Evolutionary conservation across 176 grass and related monocot species (phyloP).

Genomic region (Oryza glaberrima): DNA sequence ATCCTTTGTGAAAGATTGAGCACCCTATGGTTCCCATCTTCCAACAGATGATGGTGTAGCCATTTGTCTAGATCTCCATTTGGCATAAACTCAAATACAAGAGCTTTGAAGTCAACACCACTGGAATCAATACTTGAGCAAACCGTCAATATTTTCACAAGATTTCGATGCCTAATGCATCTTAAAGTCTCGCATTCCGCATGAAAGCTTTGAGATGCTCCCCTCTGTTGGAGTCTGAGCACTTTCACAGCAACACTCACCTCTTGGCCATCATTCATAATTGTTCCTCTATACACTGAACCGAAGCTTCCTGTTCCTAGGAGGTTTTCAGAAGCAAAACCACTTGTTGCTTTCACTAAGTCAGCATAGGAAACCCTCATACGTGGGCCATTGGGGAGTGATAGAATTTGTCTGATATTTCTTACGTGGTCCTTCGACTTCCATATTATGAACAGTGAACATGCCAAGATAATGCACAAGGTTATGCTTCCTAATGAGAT

Average conservation of each 20-base stretch:
- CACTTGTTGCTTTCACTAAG: constrained; percentile 23
- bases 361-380: constrained; percentile 30
- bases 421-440: neutral
- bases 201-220: constrained; percentile 31
- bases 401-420: neutral
- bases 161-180: constrained; percentile 19
- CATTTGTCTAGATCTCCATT: constrained; percentile 41
- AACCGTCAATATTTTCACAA: constrained; percentile 31
- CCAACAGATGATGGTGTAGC: neutral
- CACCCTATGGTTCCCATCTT: neutral
- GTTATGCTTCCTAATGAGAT: neutral
- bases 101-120: constrained; percentile 36
- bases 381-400: neutral
- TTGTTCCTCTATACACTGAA: constrained; percentile 27
- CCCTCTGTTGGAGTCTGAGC: constrained; percentile 19
- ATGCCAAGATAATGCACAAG: neutral
- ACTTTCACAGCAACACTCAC: constrained; percentile 26
- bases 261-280: neutral
- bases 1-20: neutral
- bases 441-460: neutral
- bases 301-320: constrained; percentile 36
- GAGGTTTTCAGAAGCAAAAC: constrained; percentile 24
- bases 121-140: constrained; percentile 38
- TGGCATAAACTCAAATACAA: constrained; percentile 34
- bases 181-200: constrained; percentile 41